Evolutionary conservation across 495 filamentous ascomycete species (phyloP).

Genomic region (Penicillium subrubescens): DNA sequence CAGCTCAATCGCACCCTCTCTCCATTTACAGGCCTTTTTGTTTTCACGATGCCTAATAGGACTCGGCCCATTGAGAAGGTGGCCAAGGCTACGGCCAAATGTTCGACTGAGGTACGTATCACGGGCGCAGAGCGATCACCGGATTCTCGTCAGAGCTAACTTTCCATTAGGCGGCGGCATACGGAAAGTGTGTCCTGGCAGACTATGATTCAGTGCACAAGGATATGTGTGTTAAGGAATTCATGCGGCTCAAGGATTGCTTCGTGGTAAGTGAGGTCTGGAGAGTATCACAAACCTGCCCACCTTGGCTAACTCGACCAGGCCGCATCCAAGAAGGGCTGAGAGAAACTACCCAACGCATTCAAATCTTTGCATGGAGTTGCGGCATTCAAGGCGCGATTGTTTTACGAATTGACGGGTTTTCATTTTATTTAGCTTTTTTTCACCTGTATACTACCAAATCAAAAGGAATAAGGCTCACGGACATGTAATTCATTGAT

Average conservation of each 20-base stretch:
- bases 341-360: not conserved
- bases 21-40: not conserved
- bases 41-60: conserved; percentile 32
- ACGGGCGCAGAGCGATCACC: not conserved
- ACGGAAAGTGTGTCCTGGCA: conserved; percentile 88
- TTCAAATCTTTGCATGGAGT: not conserved
- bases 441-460: not conserved
- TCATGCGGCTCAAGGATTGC: conserved; percentile 85
- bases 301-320: conserved; percentile 10
- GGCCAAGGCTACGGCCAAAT: conserved; percentile 79
- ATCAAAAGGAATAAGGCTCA: not conserved
- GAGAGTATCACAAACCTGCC: not conserved
- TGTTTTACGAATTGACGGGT: not conserved
- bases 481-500: conserved; percentile 17
- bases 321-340: conserved; percentile 46
- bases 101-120: conserved; percentile 71
- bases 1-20: conserved; percentile 8
- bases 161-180: conserved; percentile 70
- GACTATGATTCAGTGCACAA: conserved; percentile 92
- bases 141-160: conserved; percentile 10
- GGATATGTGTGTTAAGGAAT: conserved; percentile 86
- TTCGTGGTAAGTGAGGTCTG: conserved; percentile 64
- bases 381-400: not conserved
- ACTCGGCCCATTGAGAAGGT: conserved; percentile 85
- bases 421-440: not conserved